Evolutionary conservation across 2,329 filamentous ascomycete genomes (phyloP).

Genomic region (Colletotrichum lini): DNA sequence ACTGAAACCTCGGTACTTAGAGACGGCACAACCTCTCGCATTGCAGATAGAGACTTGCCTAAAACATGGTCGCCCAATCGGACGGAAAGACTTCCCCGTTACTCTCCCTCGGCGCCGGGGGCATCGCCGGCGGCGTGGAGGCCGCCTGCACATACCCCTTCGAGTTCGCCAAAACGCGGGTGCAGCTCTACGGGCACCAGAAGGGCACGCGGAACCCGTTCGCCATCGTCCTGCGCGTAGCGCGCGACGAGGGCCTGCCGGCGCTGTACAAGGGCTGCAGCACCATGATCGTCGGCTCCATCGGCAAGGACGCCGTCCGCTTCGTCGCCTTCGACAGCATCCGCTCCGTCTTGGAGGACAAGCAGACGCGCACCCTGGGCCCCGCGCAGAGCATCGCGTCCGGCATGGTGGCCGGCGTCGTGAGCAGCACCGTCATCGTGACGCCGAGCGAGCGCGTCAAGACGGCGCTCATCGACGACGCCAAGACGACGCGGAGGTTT

Average conservation of each 20-base stretch:
- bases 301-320: conserved; percentile 34
- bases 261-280: conserved; percentile 36
- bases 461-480: conserved; percentile 35
- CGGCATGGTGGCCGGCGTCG: conserved; percentile 24
- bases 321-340: conserved; percentile 37
- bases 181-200: conserved; percentile 33
- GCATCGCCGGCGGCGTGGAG: conserved; percentile 33
- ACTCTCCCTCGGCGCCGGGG: conserved; percentile 21
- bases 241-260: conserved; percentile 18
- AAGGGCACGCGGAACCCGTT: conserved; percentile 28
- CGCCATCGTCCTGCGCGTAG: conserved; percentile 28
- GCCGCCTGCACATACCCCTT: conserved; percentile 33
- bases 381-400: conserved; percentile 26
- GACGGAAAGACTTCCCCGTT: conserved; percentile 30
- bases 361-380: conserved; percentile 12
- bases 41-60: background rate
- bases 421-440: conserved; percentile 29
- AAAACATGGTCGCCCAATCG: conserved; percentile 17
- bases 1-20: background rate
- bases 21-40: no score
- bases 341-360: conserved; percentile 18
- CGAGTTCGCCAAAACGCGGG: conserved; percentile 33
- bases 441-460: conserved; percentile 34
- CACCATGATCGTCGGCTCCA: conserved; percentile 31
- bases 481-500: conserved; percentile 24